Conservation (phyloP, 768 basidiomycete species). For the Boletus eberwhitei region DNA sequence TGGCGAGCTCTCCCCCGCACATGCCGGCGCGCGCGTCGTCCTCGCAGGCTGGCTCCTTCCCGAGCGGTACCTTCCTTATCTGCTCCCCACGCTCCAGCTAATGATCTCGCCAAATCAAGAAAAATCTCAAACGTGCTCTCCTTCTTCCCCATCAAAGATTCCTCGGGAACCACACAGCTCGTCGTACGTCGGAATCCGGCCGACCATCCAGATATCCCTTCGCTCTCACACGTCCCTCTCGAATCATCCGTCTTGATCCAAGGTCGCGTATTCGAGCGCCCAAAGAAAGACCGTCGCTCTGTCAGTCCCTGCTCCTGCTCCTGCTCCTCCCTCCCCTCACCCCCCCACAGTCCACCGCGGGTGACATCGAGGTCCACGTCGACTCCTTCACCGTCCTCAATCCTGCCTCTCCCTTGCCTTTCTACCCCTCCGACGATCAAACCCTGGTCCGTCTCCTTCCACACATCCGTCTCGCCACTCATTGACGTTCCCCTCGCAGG, state of each 20-base stretch:
- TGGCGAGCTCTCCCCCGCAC: conserved; percentile 48
- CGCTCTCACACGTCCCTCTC: conserved; percentile 61
- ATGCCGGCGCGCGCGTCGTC: conserved; percentile 59
- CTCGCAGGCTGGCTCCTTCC: conserved; percentile 81
- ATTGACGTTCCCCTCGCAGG: conserved; percentile 39
- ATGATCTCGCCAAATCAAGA: conserved; percentile 43
- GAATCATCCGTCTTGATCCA: conserved; percentile 78
- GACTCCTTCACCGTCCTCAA: conserved; percentile 73
- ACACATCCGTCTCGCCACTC: background rate
- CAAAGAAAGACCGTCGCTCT: conserved; percentile 55
- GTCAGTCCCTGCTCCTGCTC: conserved; percentile 37
- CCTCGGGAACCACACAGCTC: conserved; percentile 75
- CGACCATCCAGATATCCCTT: conserved; percentile 27
- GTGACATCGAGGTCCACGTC: conserved; percentile 80
- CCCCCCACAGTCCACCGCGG: conserved; percentile 50
- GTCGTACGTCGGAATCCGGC: conserved; percentile 50
- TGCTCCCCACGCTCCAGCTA: conserved; percentile 31
- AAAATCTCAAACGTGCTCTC: conserved; percentile 66
- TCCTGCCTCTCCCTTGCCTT: conserved; percentile 75
- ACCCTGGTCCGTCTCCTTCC: conserved; percentile 56
- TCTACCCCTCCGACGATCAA: conserved; percentile 73
- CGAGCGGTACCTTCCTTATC: conserved; percentile 59
- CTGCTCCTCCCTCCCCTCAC: conserved; percentile 1
- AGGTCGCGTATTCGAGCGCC: conserved; percentile 68
- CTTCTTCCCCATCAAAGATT: conserved; percentile 85